A percentile compares a stretch with the other conserved stretches of the same genome.
Conservation (phyloP, 2,329 filamentous ascomycete species). For the Venturia oleaginea region DNA sequence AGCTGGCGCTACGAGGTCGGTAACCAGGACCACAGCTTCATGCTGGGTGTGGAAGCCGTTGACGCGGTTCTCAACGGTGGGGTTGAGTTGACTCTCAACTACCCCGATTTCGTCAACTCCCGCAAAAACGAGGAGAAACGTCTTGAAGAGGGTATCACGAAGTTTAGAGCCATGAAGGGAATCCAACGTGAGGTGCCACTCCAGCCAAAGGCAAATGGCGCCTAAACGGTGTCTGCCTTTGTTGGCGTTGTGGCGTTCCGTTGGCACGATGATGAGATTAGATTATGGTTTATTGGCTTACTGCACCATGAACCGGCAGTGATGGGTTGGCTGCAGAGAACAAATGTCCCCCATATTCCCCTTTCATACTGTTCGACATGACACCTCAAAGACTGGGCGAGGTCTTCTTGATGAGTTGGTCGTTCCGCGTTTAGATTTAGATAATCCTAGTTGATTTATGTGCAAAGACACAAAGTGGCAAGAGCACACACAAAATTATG, state of each 20-base stretch:
- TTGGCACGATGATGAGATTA: constrained; percentile 1
- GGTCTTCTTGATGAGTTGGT: not conserved
- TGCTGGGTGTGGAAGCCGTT: constrained; percentile 89
- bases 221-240: not conserved
- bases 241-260: not conserved
- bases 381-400: not conserved
- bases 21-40: constrained; percentile 97
- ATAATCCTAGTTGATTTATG: not conserved
- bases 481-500: not conserved
- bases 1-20: constrained; percentile 97
- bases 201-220: not conserved
- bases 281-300: not conserved
- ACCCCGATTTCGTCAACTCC: constrained; percentile 89
- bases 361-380: not conserved
- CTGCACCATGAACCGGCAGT: not conserved
- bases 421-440: not conserved
- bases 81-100: constrained; percentile 88
- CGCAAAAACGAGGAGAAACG: constrained; percentile 59
- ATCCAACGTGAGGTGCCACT: constrained; percentile 2
- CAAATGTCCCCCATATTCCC: not conserved
- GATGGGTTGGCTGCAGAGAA: not conserved
- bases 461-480: not conserved
- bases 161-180: constrained; percentile 38
- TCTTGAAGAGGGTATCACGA: constrained; percentile 52
- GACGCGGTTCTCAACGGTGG: constrained; percentile 85